Base-by-base conservation (phyloP, 164 flowering plant genomes). In the Protea cynaroides region DNA sequence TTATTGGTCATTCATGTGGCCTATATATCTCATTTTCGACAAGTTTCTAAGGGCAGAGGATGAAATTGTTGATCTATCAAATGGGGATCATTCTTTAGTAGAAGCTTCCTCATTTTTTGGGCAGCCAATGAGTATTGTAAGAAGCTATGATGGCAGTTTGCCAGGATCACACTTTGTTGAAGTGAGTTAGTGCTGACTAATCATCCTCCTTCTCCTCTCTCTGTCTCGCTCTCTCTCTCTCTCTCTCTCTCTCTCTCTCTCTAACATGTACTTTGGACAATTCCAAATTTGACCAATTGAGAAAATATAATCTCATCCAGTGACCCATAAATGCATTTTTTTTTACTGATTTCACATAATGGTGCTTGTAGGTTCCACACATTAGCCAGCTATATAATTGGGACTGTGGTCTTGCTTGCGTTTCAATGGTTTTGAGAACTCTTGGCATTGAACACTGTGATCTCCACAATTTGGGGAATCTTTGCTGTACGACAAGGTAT, bases 351-450 rank as follows among this genome's bases (percentile, higher is more conserved):
- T 24, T 25, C 54, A 25, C 56, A 21, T 60, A 18, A 15, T 9
- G 18, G 58, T 61, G 58, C 7, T 69, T 65, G 11, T 72, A 95
- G 99, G 97, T 95, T 14, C 96, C 96, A 14, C 97, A 92, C 51
- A 67, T 92, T 58, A 83, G 82, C 43, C 99, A 95, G 78, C 74
- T 80, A 40, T 71, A 66, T 68, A 71, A 84, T 47, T 94, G 99
- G 99, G 99, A 94, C 73, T 94, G 97, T 64, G 99, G 99, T 61
- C 92, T 92, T 75, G 94, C 97, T 47, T 95, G 99, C 78, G 83
- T 95, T 68, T 61, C 82, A 64, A 95, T 95, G 99, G 91, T 83
- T 76, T 71, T 95, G 80, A 83, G 75, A 66, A 77, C 92, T 43
- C 66, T 87, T 65, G 98, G 97, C 58, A 73, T 82, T 47, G 65